These are phyloP conservation scores for Fusarium sp. DNA, from an alignment of 2,329 filamentous ascomycete species.

Conservation along the genomic window DNA sequence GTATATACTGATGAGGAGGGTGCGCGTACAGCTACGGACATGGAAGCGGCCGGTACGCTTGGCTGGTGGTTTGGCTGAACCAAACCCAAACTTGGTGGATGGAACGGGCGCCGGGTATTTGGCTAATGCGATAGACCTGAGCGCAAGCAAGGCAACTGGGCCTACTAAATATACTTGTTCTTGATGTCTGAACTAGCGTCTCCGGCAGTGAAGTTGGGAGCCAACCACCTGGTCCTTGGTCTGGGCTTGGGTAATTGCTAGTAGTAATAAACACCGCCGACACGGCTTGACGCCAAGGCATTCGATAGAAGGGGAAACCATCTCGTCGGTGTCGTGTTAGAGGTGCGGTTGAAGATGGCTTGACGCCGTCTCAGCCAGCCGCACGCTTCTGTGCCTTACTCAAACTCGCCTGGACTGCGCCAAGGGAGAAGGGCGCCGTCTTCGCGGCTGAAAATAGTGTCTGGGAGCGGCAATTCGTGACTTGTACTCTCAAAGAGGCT, in stretches of 20 bases:
- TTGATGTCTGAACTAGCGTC: constrained; percentile 7
- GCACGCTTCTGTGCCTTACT: constrained; percentile 27
- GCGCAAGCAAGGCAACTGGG: constrained; percentile 26
- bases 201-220: background rate
- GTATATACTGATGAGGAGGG: constrained; percentile 33
- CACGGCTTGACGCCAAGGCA: constrained; percentile 15
- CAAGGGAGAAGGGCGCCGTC: constrained; percentile 3
- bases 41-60: constrained; percentile 11
- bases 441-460: constrained; percentile 19
- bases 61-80: constrained; percentile 5
- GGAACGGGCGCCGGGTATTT: constrained; percentile 23
- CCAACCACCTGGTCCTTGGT: constrained; percentile 9
- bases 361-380: constrained; percentile 33
- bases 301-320: constrained; percentile 7
- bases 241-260: constrained; percentile 1
- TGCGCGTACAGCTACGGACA: constrained; percentile 25
- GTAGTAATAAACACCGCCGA: constrained; percentile 11
- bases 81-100: constrained; percentile 9
- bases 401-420: background rate
- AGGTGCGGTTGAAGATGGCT: constrained; percentile 11
- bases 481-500: constrained; percentile 23
- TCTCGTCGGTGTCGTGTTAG: constrained; percentile 22
- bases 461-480: constrained; percentile 16
- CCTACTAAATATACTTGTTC: constrained; percentile 26
- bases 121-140: constrained; percentile 16